A percentile compares a stretch with the other conserved stretches of the same genome.
Evolutionary conservation across 257 asterid genomes (phyloP).

Genomic region (Echites panduratus): DNA sequence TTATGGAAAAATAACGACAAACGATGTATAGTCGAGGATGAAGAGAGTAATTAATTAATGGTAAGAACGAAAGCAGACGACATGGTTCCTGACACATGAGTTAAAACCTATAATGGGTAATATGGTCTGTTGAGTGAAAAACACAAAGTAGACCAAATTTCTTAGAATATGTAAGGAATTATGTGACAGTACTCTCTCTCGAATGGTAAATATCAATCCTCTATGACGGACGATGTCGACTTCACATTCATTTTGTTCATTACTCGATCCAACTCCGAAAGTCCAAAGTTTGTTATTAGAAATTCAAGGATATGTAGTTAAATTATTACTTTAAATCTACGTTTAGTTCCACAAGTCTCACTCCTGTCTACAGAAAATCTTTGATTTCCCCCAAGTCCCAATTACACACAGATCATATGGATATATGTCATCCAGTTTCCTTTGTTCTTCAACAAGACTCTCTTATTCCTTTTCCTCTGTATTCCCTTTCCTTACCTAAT

Average conservation of each 20-base stretch:
- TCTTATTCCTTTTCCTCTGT: background rate
- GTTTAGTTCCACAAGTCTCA: background rate
- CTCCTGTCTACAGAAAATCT: background rate
- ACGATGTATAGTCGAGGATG: too few relatives aligned
- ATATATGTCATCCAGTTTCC: background rate
- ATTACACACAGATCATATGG: background rate
- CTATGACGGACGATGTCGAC: background rate
- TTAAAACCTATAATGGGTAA: too few relatives aligned
- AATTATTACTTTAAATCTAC: background rate
- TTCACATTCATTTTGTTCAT: background rate
- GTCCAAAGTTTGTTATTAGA: background rate
- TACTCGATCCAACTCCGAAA: background rate
- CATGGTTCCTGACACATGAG: too few relatives aligned
- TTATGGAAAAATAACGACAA: too few relatives aligned
- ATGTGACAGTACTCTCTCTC: background rate
- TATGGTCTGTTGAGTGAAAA: too few relatives aligned
- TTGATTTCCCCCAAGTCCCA: background rate
- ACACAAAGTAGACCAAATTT: too few relatives aligned
- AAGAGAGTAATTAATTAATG: too few relatives aligned
- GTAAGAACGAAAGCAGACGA: too few relatives aligned
- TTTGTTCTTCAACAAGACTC: constrained; percentile 1
- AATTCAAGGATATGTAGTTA: background rate
- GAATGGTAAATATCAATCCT: background rate
- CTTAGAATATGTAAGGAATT: too few relatives aligned
- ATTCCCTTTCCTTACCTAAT: constrained; percentile 6